Evolutionary conservation across 768 basidiomycete species (phyloP).

Genomic region (Heimioporus sp.): DNA sequence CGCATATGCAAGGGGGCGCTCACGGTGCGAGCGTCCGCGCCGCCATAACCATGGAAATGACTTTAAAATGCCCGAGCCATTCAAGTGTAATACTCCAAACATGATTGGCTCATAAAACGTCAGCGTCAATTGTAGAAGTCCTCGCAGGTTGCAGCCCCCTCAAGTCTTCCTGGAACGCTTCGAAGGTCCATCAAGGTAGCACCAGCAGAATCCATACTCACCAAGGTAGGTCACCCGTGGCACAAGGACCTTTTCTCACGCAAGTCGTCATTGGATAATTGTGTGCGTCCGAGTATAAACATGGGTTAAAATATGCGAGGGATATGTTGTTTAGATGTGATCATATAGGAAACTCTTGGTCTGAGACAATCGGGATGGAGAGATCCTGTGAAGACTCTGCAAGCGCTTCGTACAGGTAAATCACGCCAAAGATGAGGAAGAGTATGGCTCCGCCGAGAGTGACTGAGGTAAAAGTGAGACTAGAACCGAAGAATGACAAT

Average conservation of each 20-base stretch:
- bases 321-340: not conserved
- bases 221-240: not conserved
- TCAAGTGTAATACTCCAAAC: no score
- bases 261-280: not conserved
- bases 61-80: no score
- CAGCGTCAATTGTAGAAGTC: no score
- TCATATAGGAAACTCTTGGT: slow-evolving; percentile 3
- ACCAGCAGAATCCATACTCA: no score
- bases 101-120: no score
- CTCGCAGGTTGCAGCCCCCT: no score
- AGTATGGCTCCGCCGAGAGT: slow-evolving; percentile 79
- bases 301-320: slow-evolving; percentile 1
- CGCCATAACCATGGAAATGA: no score
- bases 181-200: no score
- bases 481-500: not conserved
- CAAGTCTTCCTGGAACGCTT: no score
- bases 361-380: slow-evolving; percentile 13
- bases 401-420: slow-evolving; percentile 72
- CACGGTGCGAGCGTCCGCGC: no score
- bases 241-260: not conserved
- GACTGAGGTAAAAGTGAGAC: slow-evolving; percentile 44
- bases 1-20: no score
- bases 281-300: not conserved
- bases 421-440: slow-evolving; percentile 79
- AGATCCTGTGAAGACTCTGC: slow-evolving; percentile 18